phyloP scores from a whole-genome alignment of 2,329 filamentous ascomycete genomes.

The Davidsoniella virescens region DNA sequence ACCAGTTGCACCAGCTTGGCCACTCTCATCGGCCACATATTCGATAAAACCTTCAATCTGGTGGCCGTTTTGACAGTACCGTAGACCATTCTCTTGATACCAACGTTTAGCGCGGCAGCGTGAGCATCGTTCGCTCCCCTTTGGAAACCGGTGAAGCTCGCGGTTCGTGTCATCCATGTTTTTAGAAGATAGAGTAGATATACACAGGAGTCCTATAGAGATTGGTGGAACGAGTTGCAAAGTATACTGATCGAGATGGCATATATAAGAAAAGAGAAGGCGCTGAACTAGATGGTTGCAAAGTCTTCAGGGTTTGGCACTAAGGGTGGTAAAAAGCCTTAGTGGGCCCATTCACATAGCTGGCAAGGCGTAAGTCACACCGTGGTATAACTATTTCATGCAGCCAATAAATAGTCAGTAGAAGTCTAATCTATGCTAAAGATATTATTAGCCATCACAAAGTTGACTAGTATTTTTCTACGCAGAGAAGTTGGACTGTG shows the following conservation, averaged over 20 bases:
- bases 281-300: background rate
- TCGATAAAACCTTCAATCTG: constrained; percentile 53
- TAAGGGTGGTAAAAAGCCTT: background rate
- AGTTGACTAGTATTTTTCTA: no score
- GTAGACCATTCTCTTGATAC: constrained; percentile 58
- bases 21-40: constrained; percentile 50
- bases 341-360: background rate
- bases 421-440: no score
- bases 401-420: no score
- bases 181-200: no score
- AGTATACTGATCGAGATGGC: no score
- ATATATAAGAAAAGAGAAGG: background rate
- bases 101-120: constrained; percentile 57
- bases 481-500: no score
- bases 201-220: background rate
- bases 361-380: no score
- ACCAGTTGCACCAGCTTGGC: constrained; percentile 40
- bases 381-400: no score
- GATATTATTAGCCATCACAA: no score
- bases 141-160: constrained; percentile 34
- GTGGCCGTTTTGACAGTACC: constrained; percentile 69
- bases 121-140: constrained; percentile 35
- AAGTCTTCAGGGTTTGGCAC: background rate
- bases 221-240: background rate
- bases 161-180: constrained; percentile 24